Conservation (phyloP, 345 rosid species). For the Aurinia saxatilis region DNA sequence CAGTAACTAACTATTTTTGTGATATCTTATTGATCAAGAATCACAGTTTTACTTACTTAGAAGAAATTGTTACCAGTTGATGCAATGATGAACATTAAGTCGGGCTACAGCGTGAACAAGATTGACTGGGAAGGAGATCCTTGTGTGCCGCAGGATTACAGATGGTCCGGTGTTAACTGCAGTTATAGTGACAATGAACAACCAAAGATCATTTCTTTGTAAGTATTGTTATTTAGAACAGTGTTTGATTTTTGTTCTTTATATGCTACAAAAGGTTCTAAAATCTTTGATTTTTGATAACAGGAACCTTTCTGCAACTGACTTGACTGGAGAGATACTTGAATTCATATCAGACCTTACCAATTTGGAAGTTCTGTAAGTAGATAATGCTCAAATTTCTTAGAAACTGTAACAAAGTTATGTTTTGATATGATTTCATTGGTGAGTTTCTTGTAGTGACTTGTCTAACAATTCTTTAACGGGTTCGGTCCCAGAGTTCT, state of each 20-base stretch:
- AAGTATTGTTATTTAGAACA: conserved; percentile 5
- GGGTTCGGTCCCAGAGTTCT: conserved; percentile 42
- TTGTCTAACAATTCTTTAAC: conserved; percentile 48
- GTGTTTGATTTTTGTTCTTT: background rate
- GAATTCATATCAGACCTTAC: conserved; percentile 32
- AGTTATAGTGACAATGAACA: conserved; percentile 13
- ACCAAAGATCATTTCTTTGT: conserved; percentile 41
- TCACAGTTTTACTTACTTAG: background rate
- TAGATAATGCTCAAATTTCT: background rate
- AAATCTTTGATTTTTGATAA: background rate
- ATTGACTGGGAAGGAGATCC: conserved; percentile 54
- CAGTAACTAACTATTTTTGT: background rate
- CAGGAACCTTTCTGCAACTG: conserved; percentile 36
- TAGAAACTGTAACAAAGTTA: background rate
- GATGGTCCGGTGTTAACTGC: conserved; percentile 43
- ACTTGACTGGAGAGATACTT: conserved; percentile 37
- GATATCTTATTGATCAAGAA: background rate
- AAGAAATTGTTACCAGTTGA: conserved; percentile 25
- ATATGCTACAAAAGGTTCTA: background rate
- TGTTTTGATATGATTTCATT: background rate
- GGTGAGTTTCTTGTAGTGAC: conserved; percentile 32
- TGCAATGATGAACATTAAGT: conserved; percentile 38
- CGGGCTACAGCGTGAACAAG: conserved; percentile 27
- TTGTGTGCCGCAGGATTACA: conserved; percentile 23
- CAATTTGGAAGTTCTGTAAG: conserved; percentile 42